A percentile compares a stretch with the other conserved stretches of the same genome.
These are phyloP conservation scores for Ulota crispa DNA, from an alignment of 225 moss, liverwort and hornwort genomes.

Conservation along the genomic window DNA sequence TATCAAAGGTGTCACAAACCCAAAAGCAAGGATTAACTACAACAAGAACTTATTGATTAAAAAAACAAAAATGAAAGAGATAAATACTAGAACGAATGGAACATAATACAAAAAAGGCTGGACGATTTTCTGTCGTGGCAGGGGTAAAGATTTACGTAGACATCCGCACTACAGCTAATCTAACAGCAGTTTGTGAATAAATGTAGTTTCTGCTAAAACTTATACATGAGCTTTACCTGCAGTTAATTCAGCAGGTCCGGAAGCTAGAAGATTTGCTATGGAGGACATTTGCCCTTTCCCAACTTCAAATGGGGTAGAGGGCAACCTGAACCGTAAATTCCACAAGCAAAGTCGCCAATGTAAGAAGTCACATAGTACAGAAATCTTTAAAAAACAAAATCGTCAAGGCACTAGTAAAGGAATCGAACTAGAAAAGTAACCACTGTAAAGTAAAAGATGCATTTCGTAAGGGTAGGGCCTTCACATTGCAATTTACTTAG, in stretches of 20 bases:
- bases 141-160: neutral
- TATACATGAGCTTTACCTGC: slow-evolving; percentile 54
- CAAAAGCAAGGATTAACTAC: neutral
- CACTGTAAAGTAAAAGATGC: neutral
- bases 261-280: slow-evolving; percentile 85
- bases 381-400: neutral
- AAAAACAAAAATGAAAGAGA: neutral
- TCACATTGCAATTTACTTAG: slow-evolving; percentile 46
- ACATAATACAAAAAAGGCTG: neutral
- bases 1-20: neutral
- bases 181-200: neutral
- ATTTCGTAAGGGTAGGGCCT: slow-evolving; percentile 1
- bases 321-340: slow-evolving; percentile 62
- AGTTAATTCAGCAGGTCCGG: slow-evolving; percentile 73
- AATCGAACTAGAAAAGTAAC: slow-evolving; percentile 5
- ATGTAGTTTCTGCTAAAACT: neutral
- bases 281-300: slow-evolving; percentile 96
- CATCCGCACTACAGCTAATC: neutral
- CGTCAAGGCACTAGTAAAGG: neutral
- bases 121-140: neutral
- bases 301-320: slow-evolving; percentile 71
- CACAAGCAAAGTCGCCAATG: slow-evolving; percentile 18
- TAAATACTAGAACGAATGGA: neutral
- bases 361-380: neutral
- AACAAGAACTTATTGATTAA: neutral